These are phyloP conservation scores for Colletotrichum lupini DNA, from an alignment of 2,329 filamentous ascomycete species.

Conservation along the genomic window DNA sequence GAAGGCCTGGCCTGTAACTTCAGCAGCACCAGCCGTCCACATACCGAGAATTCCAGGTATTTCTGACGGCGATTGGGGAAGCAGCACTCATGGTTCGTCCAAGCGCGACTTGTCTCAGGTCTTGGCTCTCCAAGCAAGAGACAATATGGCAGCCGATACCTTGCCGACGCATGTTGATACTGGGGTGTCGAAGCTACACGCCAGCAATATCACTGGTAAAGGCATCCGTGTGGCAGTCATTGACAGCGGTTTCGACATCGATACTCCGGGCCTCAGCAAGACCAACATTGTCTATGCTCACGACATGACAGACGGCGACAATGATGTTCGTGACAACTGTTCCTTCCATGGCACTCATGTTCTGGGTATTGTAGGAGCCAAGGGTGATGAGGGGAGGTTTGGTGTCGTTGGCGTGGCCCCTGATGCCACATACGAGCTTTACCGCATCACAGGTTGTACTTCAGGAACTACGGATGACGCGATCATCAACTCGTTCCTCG, in stretches of 20 bases:
- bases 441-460: slow-evolving; percentile 37
- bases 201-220: slow-evolving; percentile 10
- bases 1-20: slow-evolving; percentile 21
- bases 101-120: background rate
- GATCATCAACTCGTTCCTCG: slow-evolving; percentile 18
- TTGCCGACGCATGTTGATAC: slow-evolving; percentile 42
- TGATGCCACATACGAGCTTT: slow-evolving; percentile 39
- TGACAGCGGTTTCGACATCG: slow-evolving; percentile 14
- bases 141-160: background rate
- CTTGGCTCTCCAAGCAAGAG: background rate
- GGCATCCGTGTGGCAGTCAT: slow-evolving; percentile 19
- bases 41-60: background rate
- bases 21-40: background rate
- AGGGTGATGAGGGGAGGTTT: slow-evolving; percentile 32
- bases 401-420: slow-evolving; percentile 40
- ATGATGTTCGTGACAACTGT: slow-evolving; percentile 17
- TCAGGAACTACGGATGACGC: slow-evolving; percentile 15
- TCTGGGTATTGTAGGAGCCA: slow-evolving; percentile 11
- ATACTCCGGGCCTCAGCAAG: slow-evolving; percentile 9
- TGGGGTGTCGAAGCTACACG: slow-evolving; percentile 16
- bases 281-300: background rate
- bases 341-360: slow-evolving; percentile 19
- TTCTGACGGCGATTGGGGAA: background rate
- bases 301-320: slow-evolving; percentile 17
- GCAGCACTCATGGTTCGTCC: background rate